phyloP scores from a whole-genome alignment of 805 yeast species.

The Cyberlindnera sargentensis region DNA sequence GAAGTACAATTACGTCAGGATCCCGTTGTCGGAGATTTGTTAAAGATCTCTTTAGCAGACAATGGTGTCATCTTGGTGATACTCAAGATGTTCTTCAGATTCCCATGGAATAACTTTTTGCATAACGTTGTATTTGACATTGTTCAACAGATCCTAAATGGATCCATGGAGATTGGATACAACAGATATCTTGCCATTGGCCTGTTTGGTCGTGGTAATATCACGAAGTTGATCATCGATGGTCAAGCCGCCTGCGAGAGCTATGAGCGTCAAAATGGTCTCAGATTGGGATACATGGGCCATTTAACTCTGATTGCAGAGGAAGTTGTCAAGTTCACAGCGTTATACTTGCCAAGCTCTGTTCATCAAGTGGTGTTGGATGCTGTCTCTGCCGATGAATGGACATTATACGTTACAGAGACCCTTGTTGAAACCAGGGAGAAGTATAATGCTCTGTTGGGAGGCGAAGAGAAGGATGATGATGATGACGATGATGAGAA shows the following conservation, averaged over 20 bases:
- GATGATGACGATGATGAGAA: conserved; percentile 30
- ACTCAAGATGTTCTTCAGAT: conserved; percentile 67
- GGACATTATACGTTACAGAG: conserved; percentile 80
- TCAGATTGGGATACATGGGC: conserved; percentile 94
- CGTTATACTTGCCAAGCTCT: conserved; percentile 20
- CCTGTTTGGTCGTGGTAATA: conserved; percentile 56
- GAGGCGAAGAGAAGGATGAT: conserved; percentile 43
- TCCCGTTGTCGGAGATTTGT: conserved; percentile 80
- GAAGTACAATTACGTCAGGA: conserved; percentile 40
- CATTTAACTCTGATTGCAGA: conserved; percentile 90
- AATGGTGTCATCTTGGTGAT: conserved; percentile 60
- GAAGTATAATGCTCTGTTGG: conserved; percentile 88
- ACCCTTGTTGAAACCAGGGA: conserved; percentile 84
- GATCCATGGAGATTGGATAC: conserved; percentile 76
- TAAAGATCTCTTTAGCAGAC: conserved; percentile 78
- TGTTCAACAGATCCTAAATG: conserved; percentile 90
- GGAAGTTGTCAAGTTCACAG: conserved; percentile 82
- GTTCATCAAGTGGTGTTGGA: conserved; percentile 28
- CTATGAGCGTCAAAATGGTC: conserved; percentile 50
- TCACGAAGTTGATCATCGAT: conserved; percentile 49
- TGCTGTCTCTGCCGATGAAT: conserved; percentile 38
- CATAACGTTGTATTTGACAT: conserved; percentile 97
- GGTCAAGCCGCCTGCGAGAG: conserved; percentile 57
- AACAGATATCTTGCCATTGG: conserved; percentile 73
- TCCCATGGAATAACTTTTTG: conserved; percentile 96